Base-by-base conservation (phyloP, 163 green algal genomes). In the Chlamydomonas reinhardtii region DNA sequence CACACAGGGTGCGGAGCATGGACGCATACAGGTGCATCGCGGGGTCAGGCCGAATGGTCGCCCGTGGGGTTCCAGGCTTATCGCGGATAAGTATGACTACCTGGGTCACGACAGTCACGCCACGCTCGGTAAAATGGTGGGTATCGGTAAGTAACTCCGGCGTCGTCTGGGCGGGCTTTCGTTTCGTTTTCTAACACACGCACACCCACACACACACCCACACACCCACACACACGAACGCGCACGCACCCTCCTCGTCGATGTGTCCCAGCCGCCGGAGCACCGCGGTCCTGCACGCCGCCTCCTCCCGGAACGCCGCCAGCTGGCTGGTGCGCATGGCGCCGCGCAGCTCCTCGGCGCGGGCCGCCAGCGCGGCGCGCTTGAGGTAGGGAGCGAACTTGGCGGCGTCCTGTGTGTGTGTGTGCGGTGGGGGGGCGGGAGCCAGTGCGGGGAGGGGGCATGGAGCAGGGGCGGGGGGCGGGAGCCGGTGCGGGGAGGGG, bases 191-290 rank as follows among this genome's bases (percentile, higher is more conserved):
- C n/a, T n/a, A 8, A 56, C 48, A 56, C 29, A 37, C 29, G 24
- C 72, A 4, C 19, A 77, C 48, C 11, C 48, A 56, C 48, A 14
- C 39, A 65, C 19, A 9, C 73, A 22, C 14, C 2, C 17, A 8
- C n/a, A 14, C n/a, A 35, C 65, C 1, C 65, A 74, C 19, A 9
- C 32, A 29, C 48, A 56, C 48, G 48, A 2, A 56, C 48, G n/a
- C 32, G 37, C 43, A 91, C 80, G 16, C 83, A 88, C 91, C 61
- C 19, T 98, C 94, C 1, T 77, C 92, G 25, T 95, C 89, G 16
- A 99, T 88, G 84, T 98, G 94, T 0, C 96, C 95, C 76, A 99
- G 93, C 84, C 92, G 92, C 39, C 92, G 91, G 77, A 99, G 92
- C 79, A 99, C 96, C 29, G 73, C 82, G 39, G 77, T 92, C 48